Conservation (phyloP, 106 monocot species). For the Dioscorea dumetorum region DNA sequence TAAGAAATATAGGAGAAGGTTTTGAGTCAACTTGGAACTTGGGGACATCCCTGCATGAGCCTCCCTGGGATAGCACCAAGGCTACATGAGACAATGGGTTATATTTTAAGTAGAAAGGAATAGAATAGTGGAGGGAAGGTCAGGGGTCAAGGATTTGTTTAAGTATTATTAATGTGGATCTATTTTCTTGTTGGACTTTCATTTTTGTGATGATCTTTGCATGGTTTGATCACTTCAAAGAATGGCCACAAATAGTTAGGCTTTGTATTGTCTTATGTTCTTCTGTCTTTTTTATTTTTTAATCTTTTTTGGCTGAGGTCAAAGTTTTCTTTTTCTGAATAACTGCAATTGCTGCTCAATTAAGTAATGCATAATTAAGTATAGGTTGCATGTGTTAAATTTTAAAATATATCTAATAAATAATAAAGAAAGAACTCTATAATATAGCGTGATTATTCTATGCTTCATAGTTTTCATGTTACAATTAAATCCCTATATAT, state of each 20-base stretch:
- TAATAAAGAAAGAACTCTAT: no score
- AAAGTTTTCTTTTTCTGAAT: no score
- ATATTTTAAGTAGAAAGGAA: background rate
- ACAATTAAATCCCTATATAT: no score
- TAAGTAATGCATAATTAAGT: no score
- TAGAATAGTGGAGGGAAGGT: background rate
- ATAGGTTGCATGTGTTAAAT: no score
- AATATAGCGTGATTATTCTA: no score
- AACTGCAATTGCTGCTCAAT: no score
- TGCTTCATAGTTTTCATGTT: no score
- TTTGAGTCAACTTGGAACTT: conserved; percentile 7
- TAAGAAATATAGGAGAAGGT: background rate
- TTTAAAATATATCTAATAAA: no score
- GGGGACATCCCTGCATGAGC: conserved; percentile 5
- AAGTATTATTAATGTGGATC: background rate
- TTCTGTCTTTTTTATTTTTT: no score
- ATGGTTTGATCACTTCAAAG: conserved; percentile 1
- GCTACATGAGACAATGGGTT: background rate
- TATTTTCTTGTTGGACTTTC: background rate
- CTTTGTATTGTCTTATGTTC: no score
- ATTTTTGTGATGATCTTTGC: background rate
- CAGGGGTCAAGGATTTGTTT: background rate
- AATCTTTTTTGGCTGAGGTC: no score
- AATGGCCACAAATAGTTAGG: background rate
- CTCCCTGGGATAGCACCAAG: conserved; percentile 1